A percentile compares a stretch with the other conserved stretches of the same genome.
Evolutionary conservation across 305 asterid genomes (phyloP).

Genomic region (Fraxinus dipetala): DNA sequence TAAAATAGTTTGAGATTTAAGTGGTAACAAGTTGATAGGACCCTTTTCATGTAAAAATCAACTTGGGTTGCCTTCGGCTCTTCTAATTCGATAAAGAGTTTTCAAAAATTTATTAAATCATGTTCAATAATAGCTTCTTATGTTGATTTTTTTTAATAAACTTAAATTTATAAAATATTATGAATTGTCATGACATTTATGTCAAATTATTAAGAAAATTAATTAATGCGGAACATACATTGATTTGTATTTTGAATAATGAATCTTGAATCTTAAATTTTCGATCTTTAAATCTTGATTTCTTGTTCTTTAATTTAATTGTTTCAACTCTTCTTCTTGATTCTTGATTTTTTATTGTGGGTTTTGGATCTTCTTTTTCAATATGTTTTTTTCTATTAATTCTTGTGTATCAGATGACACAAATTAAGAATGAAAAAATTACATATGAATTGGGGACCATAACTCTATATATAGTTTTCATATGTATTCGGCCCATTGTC

Average conservation of each 20-base stretch:
- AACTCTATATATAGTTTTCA: too few relatives aligned
- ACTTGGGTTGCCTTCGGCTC: neutral
- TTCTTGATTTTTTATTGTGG: too few relatives aligned
- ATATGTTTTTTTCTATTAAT: too few relatives aligned
- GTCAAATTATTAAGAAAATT: neutral
- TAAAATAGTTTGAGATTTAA: neutral
- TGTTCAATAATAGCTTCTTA: neutral
- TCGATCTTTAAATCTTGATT: neutral
- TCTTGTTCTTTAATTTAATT: too few relatives aligned
- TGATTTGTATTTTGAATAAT: neutral
- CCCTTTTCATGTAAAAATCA: neutral
- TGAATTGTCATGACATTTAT: neutral
- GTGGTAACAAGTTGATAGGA: neutral
- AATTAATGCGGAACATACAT: neutral
- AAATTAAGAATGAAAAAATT: too few relatives aligned
- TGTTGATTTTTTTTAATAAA: neutral
- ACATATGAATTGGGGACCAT: too few relatives aligned
- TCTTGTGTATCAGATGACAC: too few relatives aligned
- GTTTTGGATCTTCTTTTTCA: too few relatives aligned
- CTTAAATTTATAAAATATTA: too few relatives aligned
- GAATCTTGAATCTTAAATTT: neutral
- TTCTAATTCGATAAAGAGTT: neutral
- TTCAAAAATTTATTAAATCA: neutral
- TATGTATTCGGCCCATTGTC: too few relatives aligned
- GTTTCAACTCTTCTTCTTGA: too few relatives aligned